Evolutionary conservation across 2,329 filamentous ascomycete genomes (phyloP).

Genomic region (Anthostomella pinea): DNA sequence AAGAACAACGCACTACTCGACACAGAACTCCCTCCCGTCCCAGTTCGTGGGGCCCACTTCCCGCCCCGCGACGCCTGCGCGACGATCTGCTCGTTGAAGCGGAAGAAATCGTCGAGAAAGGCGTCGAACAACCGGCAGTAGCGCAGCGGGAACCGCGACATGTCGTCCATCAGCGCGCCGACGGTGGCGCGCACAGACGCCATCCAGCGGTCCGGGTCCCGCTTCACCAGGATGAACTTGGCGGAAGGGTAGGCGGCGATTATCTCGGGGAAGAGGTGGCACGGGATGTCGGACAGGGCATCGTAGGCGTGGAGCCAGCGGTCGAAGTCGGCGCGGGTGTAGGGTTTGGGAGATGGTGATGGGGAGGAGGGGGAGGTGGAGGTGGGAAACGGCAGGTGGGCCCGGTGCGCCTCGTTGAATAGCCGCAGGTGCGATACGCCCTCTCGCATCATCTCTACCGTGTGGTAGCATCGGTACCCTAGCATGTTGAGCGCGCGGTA

Average conservation of each 20-base stretch:
- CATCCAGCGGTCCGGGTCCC: constrained; percentile 9
- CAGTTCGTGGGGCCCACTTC: too few species aligned
- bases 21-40: too few species aligned
- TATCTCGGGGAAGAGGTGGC: constrained; percentile 10
- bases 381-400: constrained; percentile 2
- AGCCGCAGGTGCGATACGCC: constrained; percentile 6
- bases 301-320: constrained; percentile 12
- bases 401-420: constrained; percentile 5
- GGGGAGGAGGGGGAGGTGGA: too few species aligned
- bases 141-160: constrained; percentile 2
- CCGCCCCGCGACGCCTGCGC: constrained; percentile 3
- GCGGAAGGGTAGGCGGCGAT: constrained; percentile 11
- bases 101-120: constrained; percentile 2
- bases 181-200: constrained; percentile 9
- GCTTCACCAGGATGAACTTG: constrained; percentile 9
- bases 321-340: constrained; percentile 15
- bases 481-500: constrained; percentile 8
- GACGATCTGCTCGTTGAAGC: constrained; percentile 6
- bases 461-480: constrained; percentile 4
- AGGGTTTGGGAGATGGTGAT: constrained; percentile 10
- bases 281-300: constrained; percentile 9
- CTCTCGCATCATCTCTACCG: too few species aligned
- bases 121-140: constrained; percentile 6
- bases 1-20: too few species aligned
- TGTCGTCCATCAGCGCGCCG: not conserved